These are phyloP conservation scores for Poa pratensis DNA, from an alignment of 176 grass and related monocot species.

Conservation along the genomic window DNA sequence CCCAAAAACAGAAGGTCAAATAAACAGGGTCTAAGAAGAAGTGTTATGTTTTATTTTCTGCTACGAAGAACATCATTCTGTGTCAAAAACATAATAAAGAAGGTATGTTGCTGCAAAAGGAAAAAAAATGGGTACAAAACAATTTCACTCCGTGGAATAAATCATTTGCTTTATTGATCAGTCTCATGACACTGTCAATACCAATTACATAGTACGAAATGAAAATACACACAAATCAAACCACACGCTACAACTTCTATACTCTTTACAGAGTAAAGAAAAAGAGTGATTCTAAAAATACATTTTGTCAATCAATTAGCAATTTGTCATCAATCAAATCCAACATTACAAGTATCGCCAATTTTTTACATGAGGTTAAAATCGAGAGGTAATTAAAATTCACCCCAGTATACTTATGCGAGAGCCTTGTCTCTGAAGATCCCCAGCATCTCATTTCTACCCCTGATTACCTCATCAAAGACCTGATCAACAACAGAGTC, in stretches of 20 bases:
- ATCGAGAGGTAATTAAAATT: slow-evolving; percentile 46
- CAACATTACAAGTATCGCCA: background rate
- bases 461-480: slow-evolving; percentile 87
- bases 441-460: slow-evolving; percentile 93
- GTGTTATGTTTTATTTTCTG: no score
- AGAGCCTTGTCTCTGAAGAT: slow-evolving; percentile 74
- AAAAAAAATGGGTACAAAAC: no score
- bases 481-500: slow-evolving; percentile 73
- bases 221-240: background rate
- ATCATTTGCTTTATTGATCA: background rate
- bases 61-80: background rate
- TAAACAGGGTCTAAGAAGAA: no score
- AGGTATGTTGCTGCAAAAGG: no score
- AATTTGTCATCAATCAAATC: slow-evolving; percentile 27
- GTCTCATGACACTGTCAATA: slow-evolving; percentile 16
- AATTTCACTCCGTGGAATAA: background rate
- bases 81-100: background rate
- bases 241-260: slow-evolving; percentile 19
- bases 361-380: background rate
- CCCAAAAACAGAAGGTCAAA: no score
- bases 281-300: background rate
- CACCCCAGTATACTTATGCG: background rate
- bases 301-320: slow-evolving; percentile 26
- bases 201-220: slow-evolving; percentile 25
- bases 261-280: background rate